phyloP scores from a whole-genome alignment of 108 stramenopile species.

The Mediolabrus comicus region DNA sequence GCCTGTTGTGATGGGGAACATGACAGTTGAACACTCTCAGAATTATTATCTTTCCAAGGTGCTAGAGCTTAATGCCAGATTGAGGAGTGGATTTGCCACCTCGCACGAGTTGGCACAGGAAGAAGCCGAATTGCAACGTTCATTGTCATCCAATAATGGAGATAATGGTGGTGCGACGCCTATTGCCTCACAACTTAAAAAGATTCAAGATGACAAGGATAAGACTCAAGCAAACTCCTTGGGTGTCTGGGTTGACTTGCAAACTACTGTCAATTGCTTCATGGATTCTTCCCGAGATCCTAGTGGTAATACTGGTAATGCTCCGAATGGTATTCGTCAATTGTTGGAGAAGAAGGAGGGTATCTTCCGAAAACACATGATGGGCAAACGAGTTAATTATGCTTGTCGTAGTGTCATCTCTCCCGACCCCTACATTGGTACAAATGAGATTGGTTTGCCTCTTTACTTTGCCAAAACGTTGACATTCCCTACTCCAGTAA shows the following conservation, averaged over 20 bases:
- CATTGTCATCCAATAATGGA: neutral
- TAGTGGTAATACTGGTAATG: constrained; percentile 35
- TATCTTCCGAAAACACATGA: constrained; percentile 99
- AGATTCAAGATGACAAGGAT: constrained; percentile 41
- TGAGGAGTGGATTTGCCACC: constrained; percentile 47
- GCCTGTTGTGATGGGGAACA: constrained; percentile 86
- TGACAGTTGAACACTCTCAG: constrained; percentile 95
- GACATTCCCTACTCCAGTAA: constrained; percentile 95
- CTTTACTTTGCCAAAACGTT: constrained; percentile 92
- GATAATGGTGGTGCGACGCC: constrained; percentile 3
- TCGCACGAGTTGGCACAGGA: constrained; percentile 36
- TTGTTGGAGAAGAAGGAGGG: constrained; percentile 98
- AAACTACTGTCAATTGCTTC: constrained; percentile 93
- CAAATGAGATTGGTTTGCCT: constrained; percentile 98
- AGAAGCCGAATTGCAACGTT: constrained; percentile 29
- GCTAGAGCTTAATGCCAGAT: constrained; percentile 66
- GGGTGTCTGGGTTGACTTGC: constrained; percentile 89
- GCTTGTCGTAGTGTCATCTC: constrained; percentile 97
- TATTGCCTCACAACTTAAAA: constrained; percentile 9
- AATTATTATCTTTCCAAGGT: constrained; percentile 88
- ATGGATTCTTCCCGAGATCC: constrained; percentile 96
- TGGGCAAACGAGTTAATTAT: constrained; percentile 99
- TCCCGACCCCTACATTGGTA: constrained; percentile 97
- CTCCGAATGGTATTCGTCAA: constrained; percentile 88
- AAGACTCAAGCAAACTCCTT: constrained; percentile 58